These are phyloP conservation scores for Didymella glomerata DNA, from an alignment of 2,329 filamentous ascomycete species.

Conservation along the genomic window DNA sequence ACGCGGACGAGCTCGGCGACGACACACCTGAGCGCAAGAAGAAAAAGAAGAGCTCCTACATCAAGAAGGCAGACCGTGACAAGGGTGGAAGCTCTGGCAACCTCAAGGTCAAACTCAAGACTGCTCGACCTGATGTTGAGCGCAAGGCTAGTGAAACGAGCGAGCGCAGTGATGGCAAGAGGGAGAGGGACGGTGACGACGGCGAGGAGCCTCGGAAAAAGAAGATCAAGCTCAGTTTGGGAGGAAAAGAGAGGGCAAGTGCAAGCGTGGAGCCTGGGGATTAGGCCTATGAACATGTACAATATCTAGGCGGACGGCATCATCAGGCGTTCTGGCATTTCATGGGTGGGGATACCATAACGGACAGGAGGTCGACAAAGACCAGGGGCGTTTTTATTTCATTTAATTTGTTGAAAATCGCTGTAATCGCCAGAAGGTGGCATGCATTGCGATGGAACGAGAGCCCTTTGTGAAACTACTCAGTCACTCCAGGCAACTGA, in stretches of 20 bases:
- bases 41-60: slow-evolving; percentile 58
- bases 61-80: slow-evolving; percentile 53
- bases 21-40: slow-evolving; percentile 54
- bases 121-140: slow-evolving; percentile 38
- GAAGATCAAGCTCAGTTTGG: slow-evolving; percentile 49
- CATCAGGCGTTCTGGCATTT: slow-evolving; percentile 22
- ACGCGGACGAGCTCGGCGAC: slow-evolving; percentile 49
- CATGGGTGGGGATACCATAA: slow-evolving; percentile 22
- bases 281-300: slow-evolving; percentile 2
- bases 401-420: not conserved
- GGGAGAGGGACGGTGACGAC: slow-evolving; percentile 47
- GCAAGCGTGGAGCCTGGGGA: slow-evolving; percentile 21
- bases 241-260: slow-evolving; percentile 26
- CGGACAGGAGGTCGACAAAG: slow-evolving; percentile 15
- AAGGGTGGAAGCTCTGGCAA: slow-evolving; percentile 30
- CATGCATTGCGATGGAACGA: no score
- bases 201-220: slow-evolving; percentile 47
- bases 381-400: slow-evolving; percentile 16
- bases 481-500: no score
- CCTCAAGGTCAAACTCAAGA: slow-evolving; percentile 49
- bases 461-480: no score
- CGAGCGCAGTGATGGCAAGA: slow-evolving; percentile 44
- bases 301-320: slow-evolving; percentile 10
- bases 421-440: not conserved
- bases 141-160: slow-evolving; percentile 43